Percentiles rank a stretch among this genome's conserved stretches.
phyloP scores from a whole-genome alignment of 306 rosid species.

The Acmispon strigosus region DNA sequence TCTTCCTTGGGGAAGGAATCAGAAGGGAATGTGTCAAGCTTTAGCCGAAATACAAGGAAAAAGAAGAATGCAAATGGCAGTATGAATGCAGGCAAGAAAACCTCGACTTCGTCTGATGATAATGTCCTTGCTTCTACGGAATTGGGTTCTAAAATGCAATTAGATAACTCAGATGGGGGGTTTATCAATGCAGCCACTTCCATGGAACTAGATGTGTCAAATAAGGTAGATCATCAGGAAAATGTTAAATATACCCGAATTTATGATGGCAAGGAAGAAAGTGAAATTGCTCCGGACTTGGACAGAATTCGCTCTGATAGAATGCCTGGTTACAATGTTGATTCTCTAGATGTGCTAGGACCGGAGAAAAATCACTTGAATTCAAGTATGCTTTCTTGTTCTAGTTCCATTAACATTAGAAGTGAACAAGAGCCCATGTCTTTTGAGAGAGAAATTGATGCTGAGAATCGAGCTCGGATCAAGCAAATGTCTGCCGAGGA shows the following conservation, averaged over 20 bases:
- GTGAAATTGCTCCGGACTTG: slow-evolving; percentile 2
- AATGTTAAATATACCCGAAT: background rate
- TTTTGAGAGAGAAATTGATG: slow-evolving; percentile 65
- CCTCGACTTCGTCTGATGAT: slow-evolving; percentile 18
- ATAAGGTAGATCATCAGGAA: slow-evolving; percentile 14
- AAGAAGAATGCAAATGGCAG: slow-evolving; percentile 15
- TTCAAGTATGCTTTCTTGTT: slow-evolving; percentile 20
- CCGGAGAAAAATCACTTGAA: slow-evolving; percentile 12
- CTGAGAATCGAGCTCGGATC: slow-evolving; percentile 58
- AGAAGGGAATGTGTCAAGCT: background rate
- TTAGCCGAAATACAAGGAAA: slow-evolving; percentile 18
- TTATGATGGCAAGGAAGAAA: slow-evolving; percentile 14
- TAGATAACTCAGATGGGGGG: slow-evolving; percentile 4
- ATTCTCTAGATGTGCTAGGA: slow-evolving; percentile 9
- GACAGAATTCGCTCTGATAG: background rate
- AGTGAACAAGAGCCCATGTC: slow-evolving; percentile 33
- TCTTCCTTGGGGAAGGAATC: slow-evolving; percentile 26
- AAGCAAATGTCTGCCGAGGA: slow-evolving; percentile 68
- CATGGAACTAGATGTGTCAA: slow-evolving; percentile 34
- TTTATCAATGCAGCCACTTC: background rate
- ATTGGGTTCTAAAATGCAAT: slow-evolving; percentile 17
- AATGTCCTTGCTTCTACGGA: background rate
- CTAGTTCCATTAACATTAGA: slow-evolving; percentile 18
- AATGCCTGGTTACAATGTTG: slow-evolving; percentile 6
- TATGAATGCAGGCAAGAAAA: slow-evolving; percentile 23